Base-by-base conservation (phyloP, 805 yeast species). In the Lachancea waltii region DNA sequence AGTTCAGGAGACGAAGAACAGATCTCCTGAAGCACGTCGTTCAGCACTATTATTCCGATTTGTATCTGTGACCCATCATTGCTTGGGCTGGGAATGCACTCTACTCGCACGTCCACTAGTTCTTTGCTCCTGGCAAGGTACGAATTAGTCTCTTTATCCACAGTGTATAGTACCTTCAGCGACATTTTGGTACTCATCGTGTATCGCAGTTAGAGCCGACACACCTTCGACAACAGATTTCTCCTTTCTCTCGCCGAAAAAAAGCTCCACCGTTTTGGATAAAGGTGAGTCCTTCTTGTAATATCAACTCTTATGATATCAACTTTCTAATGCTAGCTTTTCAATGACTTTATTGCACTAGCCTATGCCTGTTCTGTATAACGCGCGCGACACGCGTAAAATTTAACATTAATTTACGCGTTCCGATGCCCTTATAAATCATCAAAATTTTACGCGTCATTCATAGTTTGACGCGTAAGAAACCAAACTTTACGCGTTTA, bases 1-100 rank as follows among this genome's bases (percentile, higher is more conserved):
- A 61, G 45, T 43, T 61, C 65, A 5, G 65, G 65, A 2, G 64
- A 60, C 31, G 57, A 59, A 14, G 38, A 15, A 28, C 49, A 54
- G 5, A 61, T 50, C 34, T 58, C 58, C n/a, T 56, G 44, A 30
- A 60, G 36, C 4, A 59, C 54, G 13, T 45, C 38, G 9, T 45
- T 38, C 28, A 57, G 34, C 30, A 49, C 47, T 7, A 59, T 50
- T n/a, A 57, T 54, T 7, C 64, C 65, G 21, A 60, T 51, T 29
- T 47, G 50, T 15, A 54, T 33, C 17, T 39, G 41, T 2, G 45
- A 29, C 10, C 39, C 33, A 15, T 46, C 55, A 23, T 36, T 35
- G 26, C 38, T 44, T n/a, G 52, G 51, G 30, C 46, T 50, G 27
- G 58, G 54, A 30, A 55, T 49, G 30, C 44, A 42, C n/a, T 51